Percentiles rank a stretch among this genome's conserved stretches.
Evolutionary conservation across 2,329 filamentous ascomycete species (phyloP).

Genomic region (Phaeosphaeriaceae sp.): DNA sequence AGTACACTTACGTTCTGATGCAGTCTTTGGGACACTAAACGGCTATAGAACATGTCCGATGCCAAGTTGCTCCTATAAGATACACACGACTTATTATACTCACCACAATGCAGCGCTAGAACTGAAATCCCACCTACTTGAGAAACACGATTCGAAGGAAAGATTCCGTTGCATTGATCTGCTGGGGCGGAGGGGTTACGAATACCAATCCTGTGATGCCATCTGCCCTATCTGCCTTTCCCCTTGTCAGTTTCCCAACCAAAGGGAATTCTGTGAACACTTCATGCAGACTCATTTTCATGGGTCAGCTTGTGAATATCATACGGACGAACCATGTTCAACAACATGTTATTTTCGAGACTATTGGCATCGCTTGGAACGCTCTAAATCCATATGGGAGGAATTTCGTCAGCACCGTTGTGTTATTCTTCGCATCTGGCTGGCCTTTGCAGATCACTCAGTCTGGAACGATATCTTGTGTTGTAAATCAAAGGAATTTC

Average conservation of each 20-base stretch:
- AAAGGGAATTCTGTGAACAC: constrained; percentile 8
- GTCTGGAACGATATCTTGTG: constrained; percentile 12
- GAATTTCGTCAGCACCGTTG: constrained; percentile 16
- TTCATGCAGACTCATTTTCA: constrained; percentile 7
- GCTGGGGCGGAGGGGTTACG: constrained; percentile 11
- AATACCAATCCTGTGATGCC: constrained; percentile 1
- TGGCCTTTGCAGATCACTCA: neutral
- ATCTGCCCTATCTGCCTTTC: constrained; percentile 14
- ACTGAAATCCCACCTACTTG: constrained; percentile 7
- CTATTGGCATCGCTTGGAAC: neutral
- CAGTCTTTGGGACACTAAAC: too few relatives aligned
- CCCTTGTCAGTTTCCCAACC: neutral
- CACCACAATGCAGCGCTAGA: too few relatives aligned
- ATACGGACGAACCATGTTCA: neutral
- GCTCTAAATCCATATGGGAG: neutral
- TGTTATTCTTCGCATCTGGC: constrained; percentile 15
- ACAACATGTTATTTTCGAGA: neutral
- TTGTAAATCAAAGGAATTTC: neutral
- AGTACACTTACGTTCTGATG: neutral
- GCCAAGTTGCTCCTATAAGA: constrained; percentile 7
- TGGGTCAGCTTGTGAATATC: neutral
- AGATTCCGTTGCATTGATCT: constrained; percentile 1
- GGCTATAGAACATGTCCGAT: constrained; percentile 6
- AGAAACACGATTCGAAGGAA: constrained; percentile 9
- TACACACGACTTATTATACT: neutral